Percentiles rank a stretch among this genome's conserved stretches.
Evolutionary conservation across 345 rosid species (phyloP).

Genomic region (Passiflora organensis): DNA sequence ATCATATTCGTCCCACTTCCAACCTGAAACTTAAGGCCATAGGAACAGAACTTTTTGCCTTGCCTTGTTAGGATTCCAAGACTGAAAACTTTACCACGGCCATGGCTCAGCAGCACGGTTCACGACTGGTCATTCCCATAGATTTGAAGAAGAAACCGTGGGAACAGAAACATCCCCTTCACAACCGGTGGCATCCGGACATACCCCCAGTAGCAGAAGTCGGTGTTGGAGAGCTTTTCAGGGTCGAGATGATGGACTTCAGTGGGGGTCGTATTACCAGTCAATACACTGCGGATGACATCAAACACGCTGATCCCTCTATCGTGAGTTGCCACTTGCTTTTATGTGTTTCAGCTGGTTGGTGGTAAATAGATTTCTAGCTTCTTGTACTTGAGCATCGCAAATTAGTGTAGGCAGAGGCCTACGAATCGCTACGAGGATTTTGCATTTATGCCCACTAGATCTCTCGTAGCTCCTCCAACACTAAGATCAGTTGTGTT

Average conservation of each 20-base stretch:
- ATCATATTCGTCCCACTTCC: too few relatives aligned
- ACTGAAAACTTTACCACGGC: not conserved
- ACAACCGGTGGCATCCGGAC: slow-evolving; percentile 79
- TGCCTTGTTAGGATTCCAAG: slow-evolving; percentile 13
- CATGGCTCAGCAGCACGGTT: slow-evolving; percentile 59
- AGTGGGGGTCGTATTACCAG: slow-evolving; percentile 40
- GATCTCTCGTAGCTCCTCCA: slow-evolving; percentile 45
- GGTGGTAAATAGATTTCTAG: too few relatives aligned
- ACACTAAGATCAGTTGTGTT: slow-evolving; percentile 51
- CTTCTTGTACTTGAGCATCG: too few relatives aligned
- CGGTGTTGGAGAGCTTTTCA: slow-evolving; percentile 42
- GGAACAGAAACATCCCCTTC: slow-evolving; percentile 58
- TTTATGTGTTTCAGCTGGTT: not conserved
- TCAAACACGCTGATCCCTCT: slow-evolving; percentile 43
- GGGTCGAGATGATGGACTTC: slow-evolving; percentile 59
- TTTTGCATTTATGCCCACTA: not conserved
- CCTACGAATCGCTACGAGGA: too few relatives aligned
- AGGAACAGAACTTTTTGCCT: slow-evolving; percentile 10
- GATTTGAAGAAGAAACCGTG: slow-evolving; percentile 60
- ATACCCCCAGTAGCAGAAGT: slow-evolving; percentile 51
- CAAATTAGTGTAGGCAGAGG: too few relatives aligned
- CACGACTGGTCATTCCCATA: slow-evolving; percentile 49
- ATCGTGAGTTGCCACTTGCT: slow-evolving; percentile 30
- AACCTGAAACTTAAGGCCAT: not conserved
- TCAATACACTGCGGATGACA: slow-evolving; percentile 37